A percentile compares a stretch with the other conserved stretches of the same genome.
These are phyloP conservation scores for Zygotorulaspora danielsina DNA, from an alignment of 805 yeast genomes.

Conservation along the genomic window DNA sequence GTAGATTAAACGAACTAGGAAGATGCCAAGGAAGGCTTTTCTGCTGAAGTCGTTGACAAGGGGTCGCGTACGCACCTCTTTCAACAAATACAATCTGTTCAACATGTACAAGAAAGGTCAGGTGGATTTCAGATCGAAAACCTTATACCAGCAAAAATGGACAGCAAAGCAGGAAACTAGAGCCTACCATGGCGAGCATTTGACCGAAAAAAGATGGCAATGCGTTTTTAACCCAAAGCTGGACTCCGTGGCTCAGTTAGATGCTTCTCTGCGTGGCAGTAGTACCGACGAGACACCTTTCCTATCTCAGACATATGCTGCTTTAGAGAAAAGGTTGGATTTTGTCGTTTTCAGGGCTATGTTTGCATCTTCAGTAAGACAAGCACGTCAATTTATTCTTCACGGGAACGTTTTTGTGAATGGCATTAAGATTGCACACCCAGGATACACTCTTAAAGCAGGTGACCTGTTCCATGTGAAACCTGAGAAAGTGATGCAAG, in stretches of 20 bases:
- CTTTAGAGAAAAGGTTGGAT: constrained; percentile 83
- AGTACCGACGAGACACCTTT: constrained; percentile 65
- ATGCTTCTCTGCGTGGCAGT: constrained; percentile 64
- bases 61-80: constrained; percentile 79
- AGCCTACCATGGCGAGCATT: constrained; percentile 91
- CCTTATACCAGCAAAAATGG: constrained; percentile 92
- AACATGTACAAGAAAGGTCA: constrained; percentile 74
- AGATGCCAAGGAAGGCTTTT: constrained; percentile 61
- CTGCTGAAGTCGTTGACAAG: constrained; percentile 55
- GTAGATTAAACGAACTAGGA: background rate
- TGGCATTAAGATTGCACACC: constrained; percentile 72
- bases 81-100: constrained; percentile 88
- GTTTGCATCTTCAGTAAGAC: constrained; percentile 91
- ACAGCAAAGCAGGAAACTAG: constrained; percentile 85
- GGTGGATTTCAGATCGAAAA: constrained; percentile 50
- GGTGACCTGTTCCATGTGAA: constrained; percentile 86
- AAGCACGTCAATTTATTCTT: constrained; percentile 82
- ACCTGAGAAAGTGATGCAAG: constrained; percentile 80
- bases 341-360: constrained; percentile 85
- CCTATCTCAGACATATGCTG: constrained; percentile 83
- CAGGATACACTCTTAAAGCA: constrained; percentile 68
- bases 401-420: constrained; percentile 82
- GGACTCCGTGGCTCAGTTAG: constrained; percentile 84
- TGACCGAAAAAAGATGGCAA: constrained; percentile 81
- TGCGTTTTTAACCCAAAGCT: constrained; percentile 61